Evolutionary conservation across 768 basidiomycete genomes (phyloP).

Genomic region (Agrocybe chaxingu): DNA sequence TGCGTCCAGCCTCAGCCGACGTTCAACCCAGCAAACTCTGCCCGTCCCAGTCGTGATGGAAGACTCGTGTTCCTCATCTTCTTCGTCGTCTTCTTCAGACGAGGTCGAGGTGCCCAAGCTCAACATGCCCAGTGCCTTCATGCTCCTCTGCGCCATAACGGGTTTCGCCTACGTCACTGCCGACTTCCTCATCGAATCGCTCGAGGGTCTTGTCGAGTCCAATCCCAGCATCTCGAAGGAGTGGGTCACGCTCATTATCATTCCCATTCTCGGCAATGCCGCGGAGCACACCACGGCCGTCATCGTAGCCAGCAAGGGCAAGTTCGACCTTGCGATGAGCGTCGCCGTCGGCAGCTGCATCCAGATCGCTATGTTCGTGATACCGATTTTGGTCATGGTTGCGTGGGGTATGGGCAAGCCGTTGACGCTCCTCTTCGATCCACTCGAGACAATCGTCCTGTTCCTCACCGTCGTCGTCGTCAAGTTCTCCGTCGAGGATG

Average conservation of each 20-base stretch:
- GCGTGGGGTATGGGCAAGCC: conserved; percentile 40
- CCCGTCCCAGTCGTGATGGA: conserved; percentile 11
- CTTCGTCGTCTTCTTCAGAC: conserved; percentile 8
- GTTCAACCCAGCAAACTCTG: conserved; percentile 22
- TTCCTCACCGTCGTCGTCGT: conserved; percentile 40
- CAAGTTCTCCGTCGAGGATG: conserved; percentile 43
- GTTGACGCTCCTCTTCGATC: conserved; percentile 36
- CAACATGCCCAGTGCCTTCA: conserved; percentile 31
- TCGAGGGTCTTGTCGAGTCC: conserved; percentile 35
- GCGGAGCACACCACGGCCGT: conserved; percentile 41
- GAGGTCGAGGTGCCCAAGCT: conserved; percentile 27
- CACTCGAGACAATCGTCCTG: conserved; percentile 34
- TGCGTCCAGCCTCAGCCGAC: conserved; percentile 5
- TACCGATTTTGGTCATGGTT: conserved; percentile 34
- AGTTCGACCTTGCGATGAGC: conserved; percentile 40
- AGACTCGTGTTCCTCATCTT: conserved; percentile 13
- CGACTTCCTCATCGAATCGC: conserved; percentile 36
- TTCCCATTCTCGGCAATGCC: conserved; percentile 39
- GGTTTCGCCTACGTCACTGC: conserved; percentile 39
- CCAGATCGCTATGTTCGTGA: conserved; percentile 41
- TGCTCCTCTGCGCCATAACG: conserved; percentile 28
- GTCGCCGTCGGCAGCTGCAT: conserved; percentile 42
- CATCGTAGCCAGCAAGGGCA: conserved; percentile 38
- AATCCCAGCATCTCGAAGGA: conserved; percentile 39
- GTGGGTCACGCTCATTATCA: conserved; percentile 43